phyloP scores from a whole-genome alignment of 1,284 basidiomycete species.

The Somion occarium region DNA sequence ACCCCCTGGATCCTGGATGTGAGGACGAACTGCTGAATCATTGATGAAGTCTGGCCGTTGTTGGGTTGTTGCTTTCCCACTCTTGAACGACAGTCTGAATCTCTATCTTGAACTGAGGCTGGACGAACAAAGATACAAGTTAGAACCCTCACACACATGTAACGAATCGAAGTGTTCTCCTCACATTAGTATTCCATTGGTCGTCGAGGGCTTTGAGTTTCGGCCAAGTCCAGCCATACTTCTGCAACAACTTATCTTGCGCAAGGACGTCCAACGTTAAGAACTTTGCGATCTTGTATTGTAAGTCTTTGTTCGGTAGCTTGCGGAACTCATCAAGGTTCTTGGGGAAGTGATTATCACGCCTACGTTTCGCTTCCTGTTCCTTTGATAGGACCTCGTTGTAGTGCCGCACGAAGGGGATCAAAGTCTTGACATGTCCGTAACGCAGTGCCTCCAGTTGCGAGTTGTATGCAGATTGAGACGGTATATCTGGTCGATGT shows the following conservation, averaged over 20 bases:
- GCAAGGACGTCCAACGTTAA: slow-evolving; percentile 32
- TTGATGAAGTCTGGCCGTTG: neutral
- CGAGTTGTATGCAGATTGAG: neutral
- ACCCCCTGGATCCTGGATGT: too few relatives aligned
- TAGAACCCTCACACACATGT: neutral
- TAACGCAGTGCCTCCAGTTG: slow-evolving; percentile 30
- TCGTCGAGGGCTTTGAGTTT: slow-evolving; percentile 13
- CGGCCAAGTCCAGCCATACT: slow-evolving; percentile 47
- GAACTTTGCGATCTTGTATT: slow-evolving; percentile 49
- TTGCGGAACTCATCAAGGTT: slow-evolving; percentile 39
- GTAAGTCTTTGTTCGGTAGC: slow-evolving; percentile 36
- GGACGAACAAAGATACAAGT: neutral
- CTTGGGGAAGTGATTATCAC: slow-evolving; percentile 46
- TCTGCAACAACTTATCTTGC: slow-evolving; percentile 44
- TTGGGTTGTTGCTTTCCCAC: neutral
- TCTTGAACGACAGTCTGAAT: neutral
- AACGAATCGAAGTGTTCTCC: slow-evolving; percentile 4
- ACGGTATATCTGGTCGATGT: neutral
- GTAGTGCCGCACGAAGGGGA: slow-evolving; percentile 28
- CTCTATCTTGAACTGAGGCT: neutral
- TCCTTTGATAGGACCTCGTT: slow-evolving; percentile 27
- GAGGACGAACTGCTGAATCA: too few relatives aligned
- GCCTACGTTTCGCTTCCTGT: slow-evolving; percentile 29
- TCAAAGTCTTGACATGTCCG: slow-evolving; percentile 34
- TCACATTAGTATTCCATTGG: slow-evolving; percentile 16